Percentiles rank a stretch among this genome's conserved stretches.
Evolutionary conservation across 495 filamentous ascomycete species (phyloP).

Genomic region (Talaromyces proteolyticus): DNA sequence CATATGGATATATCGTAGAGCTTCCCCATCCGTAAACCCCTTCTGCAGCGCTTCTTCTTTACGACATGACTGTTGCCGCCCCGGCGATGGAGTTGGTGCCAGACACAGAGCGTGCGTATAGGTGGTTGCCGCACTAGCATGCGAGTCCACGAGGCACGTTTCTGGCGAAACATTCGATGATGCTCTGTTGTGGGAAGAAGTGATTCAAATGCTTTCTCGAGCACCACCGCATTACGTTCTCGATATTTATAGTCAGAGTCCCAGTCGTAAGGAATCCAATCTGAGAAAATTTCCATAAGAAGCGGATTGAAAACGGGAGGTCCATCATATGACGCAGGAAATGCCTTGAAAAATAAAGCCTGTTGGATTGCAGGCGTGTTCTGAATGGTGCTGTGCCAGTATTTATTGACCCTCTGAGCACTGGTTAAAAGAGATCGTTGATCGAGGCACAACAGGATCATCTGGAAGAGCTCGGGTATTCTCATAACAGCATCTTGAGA

Average conservation of each 20-base stretch:
- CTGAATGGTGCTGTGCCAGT: constrained; percentile 4
- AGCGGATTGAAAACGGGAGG: constrained; percentile 2
- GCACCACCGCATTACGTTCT: background rate
- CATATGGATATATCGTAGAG: constrained; percentile 1
- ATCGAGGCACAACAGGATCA: constrained; percentile 4
- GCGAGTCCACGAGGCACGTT: constrained; percentile 7
- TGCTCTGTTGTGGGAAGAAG: background rate
- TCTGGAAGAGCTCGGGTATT: background rate
- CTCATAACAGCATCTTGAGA: constrained; percentile 1
- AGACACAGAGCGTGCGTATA: constrained; percentile 2
- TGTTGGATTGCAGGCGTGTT: constrained; percentile 4
- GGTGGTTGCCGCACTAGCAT: constrained; percentile 21
- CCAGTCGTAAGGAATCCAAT: background rate
- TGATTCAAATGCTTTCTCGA: background rate
- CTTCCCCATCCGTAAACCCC: background rate
- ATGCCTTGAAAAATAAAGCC: constrained; percentile 1
- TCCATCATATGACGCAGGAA: background rate
- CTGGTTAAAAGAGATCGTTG: constrained; percentile 3
- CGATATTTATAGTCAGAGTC: background rate
- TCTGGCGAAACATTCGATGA: background rate
- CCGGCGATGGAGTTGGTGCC: background rate
- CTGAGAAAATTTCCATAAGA: background rate
- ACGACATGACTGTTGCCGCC: background rate
- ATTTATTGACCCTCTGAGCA: constrained; percentile 5
- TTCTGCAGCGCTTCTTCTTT: constrained; percentile 1